Evolutionary conservation across 495 filamentous ascomycete genomes (phyloP).

Genomic region (Aspergillus biplanus): DNA sequence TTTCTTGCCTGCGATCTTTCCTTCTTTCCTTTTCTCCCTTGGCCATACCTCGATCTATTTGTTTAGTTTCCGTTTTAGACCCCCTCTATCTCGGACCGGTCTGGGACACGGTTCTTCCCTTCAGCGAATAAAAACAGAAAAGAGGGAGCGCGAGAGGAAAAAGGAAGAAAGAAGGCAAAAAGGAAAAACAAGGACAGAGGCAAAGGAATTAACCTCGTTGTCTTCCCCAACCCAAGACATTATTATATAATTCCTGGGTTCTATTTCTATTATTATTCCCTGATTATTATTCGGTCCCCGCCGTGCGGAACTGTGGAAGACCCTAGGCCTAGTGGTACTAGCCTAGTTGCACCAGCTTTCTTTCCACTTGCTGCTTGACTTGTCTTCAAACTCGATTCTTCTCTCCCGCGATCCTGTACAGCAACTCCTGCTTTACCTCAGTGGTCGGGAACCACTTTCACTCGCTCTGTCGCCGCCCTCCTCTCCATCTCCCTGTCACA

Average conservation of each 20-base stretch:
- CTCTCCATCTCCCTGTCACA: background rate
- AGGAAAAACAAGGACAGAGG: too few relatives aligned
- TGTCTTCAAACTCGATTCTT: background rate
- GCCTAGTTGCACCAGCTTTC: constrained; percentile 3
- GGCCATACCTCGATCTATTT: constrained; percentile 1
- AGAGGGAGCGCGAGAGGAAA: background rate
- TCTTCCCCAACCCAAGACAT: constrained; percentile 6
- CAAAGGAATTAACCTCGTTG: background rate
- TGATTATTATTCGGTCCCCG: constrained; percentile 9
- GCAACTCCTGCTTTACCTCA: background rate
- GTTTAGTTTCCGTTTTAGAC: constrained; percentile 6
- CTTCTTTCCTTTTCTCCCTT: constrained; percentile 3
- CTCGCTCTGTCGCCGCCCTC: constrained; percentile 10
- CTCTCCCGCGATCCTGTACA: background rate
- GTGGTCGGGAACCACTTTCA: constrained; percentile 25
- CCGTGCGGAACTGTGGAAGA: constrained; percentile 17
- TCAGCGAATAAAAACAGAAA: background rate
- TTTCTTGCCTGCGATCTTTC: constrained; percentile 3
- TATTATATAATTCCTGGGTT: too few relatives aligned
- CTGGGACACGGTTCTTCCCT: constrained; percentile 10
- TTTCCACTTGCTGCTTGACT: too few relatives aligned
- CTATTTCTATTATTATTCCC: too few relatives aligned
- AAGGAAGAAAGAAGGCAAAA: background rate
- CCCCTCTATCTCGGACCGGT: constrained; percentile 9
- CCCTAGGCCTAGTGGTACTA: background rate